Evolutionary conservation across 148 eudicot species (phyloP), one percentile per base, ranked within the genome.

Genomic region (Cornus suecica): DNA sequence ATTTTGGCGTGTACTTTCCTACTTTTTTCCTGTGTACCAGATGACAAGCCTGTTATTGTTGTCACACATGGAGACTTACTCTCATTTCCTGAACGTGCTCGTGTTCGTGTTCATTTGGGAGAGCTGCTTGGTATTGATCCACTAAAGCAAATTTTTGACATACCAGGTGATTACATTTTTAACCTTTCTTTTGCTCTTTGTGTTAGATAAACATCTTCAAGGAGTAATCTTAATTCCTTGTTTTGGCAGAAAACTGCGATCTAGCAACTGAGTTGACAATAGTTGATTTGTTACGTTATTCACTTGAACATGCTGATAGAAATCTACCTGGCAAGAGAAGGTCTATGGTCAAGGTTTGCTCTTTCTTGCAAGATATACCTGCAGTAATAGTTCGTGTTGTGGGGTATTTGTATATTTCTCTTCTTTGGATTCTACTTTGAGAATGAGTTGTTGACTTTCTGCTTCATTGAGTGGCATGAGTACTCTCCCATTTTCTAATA

Each of bases 31-130:
- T 48, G 18, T 71, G 58, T 83, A 58, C 74, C 86, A 94, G 99
- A 94, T 88, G 96, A 94, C 78, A 92, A 92, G 83, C 99, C 99
- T 70, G 88, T 84, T 58, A 64, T 94, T 70, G 96, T 85, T 48
- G 86, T 94, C 73, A 94, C 97, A 37, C 96, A 90, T 83, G 99
- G 99, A 68, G 97, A 94, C 81, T 80, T 90, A 79, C 91, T 94
- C 74, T 81, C 96, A 60, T 69, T 81, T 28, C 67, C 85, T 15
- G 96, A 92, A 52, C 91, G 97, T 62, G 87, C 87, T 11, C 83
- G 85, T 60, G 84, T 94, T 63, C 89, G 92, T 73, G 78, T 92
- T 62, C 80, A 85, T 82, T 77, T 94, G 27, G 97, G 99, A 70
- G 87, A 92, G 79, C 85, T 88, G 76, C 82, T 94, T 71, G 90